These are phyloP conservation scores for Limtongia smithiae DNA, from an alignment of 805 yeast genomes.

Conservation along the genomic window DNA sequence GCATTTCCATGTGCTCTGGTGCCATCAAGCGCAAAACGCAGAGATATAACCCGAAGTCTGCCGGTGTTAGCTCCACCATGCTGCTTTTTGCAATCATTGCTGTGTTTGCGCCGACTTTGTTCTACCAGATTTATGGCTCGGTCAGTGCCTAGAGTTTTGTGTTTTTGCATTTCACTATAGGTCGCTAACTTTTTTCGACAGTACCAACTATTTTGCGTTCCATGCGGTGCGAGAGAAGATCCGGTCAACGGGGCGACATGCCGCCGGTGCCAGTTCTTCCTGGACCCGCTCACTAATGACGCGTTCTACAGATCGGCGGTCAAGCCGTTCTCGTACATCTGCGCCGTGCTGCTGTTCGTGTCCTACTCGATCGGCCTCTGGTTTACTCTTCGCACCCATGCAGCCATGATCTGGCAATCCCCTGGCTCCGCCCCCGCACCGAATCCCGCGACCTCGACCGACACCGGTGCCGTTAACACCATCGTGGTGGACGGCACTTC, in stretches of 20 bases:
- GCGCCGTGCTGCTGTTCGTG: conserved; percentile 73
- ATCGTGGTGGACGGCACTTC: neutral
- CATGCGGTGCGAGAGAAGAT: conserved; percentile 41
- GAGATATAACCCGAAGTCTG: conserved; percentile 90
- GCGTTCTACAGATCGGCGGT: conserved; percentile 69
- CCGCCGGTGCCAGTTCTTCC: conserved; percentile 69
- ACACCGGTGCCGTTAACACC: neutral
- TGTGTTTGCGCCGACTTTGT: conserved; percentile 87
- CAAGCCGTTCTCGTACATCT: conserved; percentile 75
- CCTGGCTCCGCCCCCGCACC: conserved; percentile 13
- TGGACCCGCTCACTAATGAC: conserved; percentile 62
- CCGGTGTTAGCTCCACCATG: conserved; percentile 97
- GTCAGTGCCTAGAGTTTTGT: conserved; percentile 8
- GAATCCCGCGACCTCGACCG: conserved; percentile 12
- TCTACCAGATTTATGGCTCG: conserved; percentile 85
- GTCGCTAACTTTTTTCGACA: neutral
- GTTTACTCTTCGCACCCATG: conserved; percentile 94
- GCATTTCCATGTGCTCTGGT: conserved; percentile 96
- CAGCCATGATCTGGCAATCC: conserved; percentile 79
- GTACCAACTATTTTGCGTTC: conserved; percentile 68
- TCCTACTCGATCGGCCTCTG: conserved; percentile 86
- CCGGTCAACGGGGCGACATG: conserved; percentile 41
- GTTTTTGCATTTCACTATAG: neutral
- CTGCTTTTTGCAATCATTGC: conserved; percentile 83
- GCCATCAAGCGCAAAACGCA: conserved; percentile 90